These are phyloP conservation scores for Solanum lycopersicoides DNA, from an alignment of 257 asterid species.

Conservation along the genomic window DNA sequence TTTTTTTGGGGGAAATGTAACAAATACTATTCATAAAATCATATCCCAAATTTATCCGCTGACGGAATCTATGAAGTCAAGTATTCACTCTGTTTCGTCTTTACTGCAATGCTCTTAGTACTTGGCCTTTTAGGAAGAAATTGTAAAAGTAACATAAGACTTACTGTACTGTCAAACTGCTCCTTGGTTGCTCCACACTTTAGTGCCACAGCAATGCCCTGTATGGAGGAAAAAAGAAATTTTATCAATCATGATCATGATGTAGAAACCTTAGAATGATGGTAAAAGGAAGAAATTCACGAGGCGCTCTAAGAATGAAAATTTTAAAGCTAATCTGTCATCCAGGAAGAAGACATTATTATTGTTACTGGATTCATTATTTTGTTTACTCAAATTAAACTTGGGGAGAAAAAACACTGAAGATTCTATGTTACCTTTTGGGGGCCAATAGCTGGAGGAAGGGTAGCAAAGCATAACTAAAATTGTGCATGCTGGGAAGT, in stretches of 20 bases:
- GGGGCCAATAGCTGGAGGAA: neutral
- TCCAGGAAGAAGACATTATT: neutral
- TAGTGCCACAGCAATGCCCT: slow-evolving; percentile 91
- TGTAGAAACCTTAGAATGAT: neutral
- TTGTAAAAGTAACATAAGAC: slow-evolving; percentile 7
- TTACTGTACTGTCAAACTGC: slow-evolving; percentile 85
- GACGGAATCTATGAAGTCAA: neutral
- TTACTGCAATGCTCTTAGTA: neutral
- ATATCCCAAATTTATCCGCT: neutral
- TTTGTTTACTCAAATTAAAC: neutral
- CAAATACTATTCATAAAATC: neutral
- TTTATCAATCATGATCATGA: neutral
- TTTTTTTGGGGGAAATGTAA: no score
- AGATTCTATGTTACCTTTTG: neutral
- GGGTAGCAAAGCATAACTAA: neutral
- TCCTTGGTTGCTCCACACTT: slow-evolving; percentile 99
- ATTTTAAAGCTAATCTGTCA: neutral
- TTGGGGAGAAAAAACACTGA: neutral
- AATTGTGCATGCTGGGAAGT: neutral
- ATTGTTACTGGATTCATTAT: neutral
- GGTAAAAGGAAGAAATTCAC: neutral
- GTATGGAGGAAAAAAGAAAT: slow-evolving; percentile 6
- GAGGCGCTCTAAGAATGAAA: neutral
- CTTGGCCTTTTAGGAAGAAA: neutral
- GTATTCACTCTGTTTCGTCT: neutral